Evolutionary conservation across 78 protist genomes (phyloP).

Genomic region (Dictyostelium capitatum): DNA sequence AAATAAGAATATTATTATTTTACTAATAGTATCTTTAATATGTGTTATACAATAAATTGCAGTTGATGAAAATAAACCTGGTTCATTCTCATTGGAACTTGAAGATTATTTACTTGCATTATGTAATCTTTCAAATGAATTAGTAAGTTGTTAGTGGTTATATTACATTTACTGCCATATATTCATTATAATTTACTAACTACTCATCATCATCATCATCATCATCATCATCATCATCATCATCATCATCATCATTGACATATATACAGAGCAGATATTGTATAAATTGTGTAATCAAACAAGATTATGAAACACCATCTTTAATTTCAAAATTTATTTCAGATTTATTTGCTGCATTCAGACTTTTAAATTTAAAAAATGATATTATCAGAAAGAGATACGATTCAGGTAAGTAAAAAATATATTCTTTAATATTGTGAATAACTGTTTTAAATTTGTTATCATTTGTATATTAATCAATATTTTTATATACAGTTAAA

Average conservation of each 20-base stretch:
- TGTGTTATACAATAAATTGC: too few species aligned
- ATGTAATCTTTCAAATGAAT: constrained; percentile 77
- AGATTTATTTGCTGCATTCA: constrained; percentile 83
- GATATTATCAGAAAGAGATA: constrained; percentile 83
- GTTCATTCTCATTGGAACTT: constrained; percentile 59
- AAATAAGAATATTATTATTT: too few species aligned
- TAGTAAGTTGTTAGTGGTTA: constrained; percentile 59
- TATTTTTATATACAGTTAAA: constrained; percentile 69
- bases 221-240: background rate
- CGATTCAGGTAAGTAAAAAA: too few species aligned
- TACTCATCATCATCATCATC: background rate
- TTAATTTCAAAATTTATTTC: constrained; percentile 42
- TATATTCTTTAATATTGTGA: too few species aligned
- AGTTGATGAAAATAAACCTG: constrained; percentile 6
- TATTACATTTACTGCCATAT: too few species aligned
- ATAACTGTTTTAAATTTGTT: too few species aligned
- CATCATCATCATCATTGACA: background rate
- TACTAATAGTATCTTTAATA: too few species aligned
- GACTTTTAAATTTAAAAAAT: constrained; percentile 86
- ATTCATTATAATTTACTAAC: background rate
- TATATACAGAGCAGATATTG: constrained; percentile 74
- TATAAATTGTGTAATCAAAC: constrained; percentile 83
- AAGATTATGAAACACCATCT: constrained; percentile 74
- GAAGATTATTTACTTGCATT: constrained; percentile 84
- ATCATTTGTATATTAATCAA: too few species aligned